These are phyloP conservation scores for Tuber aestivum DNA, from an alignment of 495 filamentous ascomycete genomes.

Conservation along the genomic window DNA sequence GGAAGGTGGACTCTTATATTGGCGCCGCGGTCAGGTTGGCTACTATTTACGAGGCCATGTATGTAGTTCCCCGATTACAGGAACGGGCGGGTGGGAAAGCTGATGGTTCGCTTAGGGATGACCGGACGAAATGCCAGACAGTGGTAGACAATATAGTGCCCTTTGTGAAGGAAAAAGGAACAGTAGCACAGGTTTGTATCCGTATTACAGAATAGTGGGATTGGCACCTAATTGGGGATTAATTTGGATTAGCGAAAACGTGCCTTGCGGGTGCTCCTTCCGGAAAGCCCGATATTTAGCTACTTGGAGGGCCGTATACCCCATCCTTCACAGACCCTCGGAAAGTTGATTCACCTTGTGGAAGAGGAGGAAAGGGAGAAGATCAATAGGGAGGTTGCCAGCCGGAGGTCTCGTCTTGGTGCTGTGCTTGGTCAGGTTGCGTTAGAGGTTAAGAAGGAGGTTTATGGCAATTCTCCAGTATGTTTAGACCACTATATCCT, in stretches of 20 bases:
- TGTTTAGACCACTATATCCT: background rate
- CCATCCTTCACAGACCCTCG: conserved; percentile 73
- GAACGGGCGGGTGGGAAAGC: background rate
- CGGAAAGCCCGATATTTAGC: conserved; percentile 67
- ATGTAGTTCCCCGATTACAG: conserved; percentile 42
- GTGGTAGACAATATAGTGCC: conserved; percentile 72
- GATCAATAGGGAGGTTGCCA: conserved; percentile 85
- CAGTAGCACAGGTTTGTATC: conserved; percentile 39
- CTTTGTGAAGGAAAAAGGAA: conserved; percentile 64
- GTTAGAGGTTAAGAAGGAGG: conserved; percentile 77
- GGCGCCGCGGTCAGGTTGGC: conserved; percentile 64
- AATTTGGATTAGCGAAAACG: conserved; percentile 58
- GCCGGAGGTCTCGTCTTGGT: conserved; percentile 80
- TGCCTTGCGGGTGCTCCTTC: conserved; percentile 69
- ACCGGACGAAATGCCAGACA: conserved; percentile 67
- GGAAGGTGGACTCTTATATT: conserved; percentile 67
- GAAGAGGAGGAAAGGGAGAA: conserved; percentile 83
- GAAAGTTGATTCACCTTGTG: conserved; percentile 72
- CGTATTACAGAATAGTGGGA: background rate
- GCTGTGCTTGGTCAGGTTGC: conserved; percentile 76
- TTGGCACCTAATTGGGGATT: conserved; percentile 42
- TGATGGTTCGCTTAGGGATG: conserved; percentile 47
- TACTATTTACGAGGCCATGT: conserved; percentile 62
- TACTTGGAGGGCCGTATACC: conserved; percentile 80
- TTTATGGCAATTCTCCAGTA: conserved; percentile 50